phyloP scores from a whole-genome alignment of 352 stramenopile genomes.

The Pythium dissimile region DNA sequence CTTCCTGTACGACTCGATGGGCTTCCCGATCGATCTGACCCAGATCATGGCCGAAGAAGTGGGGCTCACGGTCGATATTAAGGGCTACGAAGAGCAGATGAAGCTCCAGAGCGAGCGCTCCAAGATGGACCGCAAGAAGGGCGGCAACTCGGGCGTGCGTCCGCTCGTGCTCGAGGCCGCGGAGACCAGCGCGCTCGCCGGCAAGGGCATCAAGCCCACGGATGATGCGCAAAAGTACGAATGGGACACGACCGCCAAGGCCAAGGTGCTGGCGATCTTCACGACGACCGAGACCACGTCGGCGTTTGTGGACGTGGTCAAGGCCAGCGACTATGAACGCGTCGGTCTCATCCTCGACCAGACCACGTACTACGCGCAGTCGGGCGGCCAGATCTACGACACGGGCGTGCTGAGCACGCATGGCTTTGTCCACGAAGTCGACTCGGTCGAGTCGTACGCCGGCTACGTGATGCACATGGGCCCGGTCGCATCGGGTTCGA shows the following conservation, averaged over 20 bases:
- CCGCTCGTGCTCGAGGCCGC: slow-evolving; percentile 94
- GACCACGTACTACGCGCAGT: slow-evolving; percentile 98
- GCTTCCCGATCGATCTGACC: slow-evolving; percentile 98
- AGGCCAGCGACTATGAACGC: slow-evolving; percentile 72
- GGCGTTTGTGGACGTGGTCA: slow-evolving; percentile 77
- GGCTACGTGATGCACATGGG: slow-evolving; percentile 97
- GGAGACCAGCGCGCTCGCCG: slow-evolving; percentile 89
- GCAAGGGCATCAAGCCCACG: slow-evolving; percentile 82
- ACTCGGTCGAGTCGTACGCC: slow-evolving; percentile 94
- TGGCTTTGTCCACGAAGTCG: slow-evolving; percentile 66
- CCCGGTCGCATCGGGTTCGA: slow-evolving; percentile 50
- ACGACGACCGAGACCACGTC: slow-evolving; percentile 88
- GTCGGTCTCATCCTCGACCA: slow-evolving; percentile 97
- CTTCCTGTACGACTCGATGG: slow-evolving; percentile 99
- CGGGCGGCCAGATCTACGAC: slow-evolving; percentile 96
- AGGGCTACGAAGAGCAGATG: slow-evolving; percentile 95
- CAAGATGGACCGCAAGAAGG: slow-evolving; percentile 89
- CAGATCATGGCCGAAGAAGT: slow-evolving; percentile 96
- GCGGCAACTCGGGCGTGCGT: slow-evolving; percentile 57
- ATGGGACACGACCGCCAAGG: slow-evolving; percentile 78
- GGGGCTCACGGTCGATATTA: slow-evolving; percentile 92
- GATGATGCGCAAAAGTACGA: slow-evolving; percentile 95
- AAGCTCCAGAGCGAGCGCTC: slow-evolving; percentile 82
- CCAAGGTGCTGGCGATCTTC: slow-evolving; percentile 92
- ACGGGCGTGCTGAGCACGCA: slow-evolving; percentile 68